Percentiles rank a stretch among this genome's conserved stretches.
Conservation (phyloP, 192 early-diverging fungal genomes). For the Coemansia sp. region DNA sequence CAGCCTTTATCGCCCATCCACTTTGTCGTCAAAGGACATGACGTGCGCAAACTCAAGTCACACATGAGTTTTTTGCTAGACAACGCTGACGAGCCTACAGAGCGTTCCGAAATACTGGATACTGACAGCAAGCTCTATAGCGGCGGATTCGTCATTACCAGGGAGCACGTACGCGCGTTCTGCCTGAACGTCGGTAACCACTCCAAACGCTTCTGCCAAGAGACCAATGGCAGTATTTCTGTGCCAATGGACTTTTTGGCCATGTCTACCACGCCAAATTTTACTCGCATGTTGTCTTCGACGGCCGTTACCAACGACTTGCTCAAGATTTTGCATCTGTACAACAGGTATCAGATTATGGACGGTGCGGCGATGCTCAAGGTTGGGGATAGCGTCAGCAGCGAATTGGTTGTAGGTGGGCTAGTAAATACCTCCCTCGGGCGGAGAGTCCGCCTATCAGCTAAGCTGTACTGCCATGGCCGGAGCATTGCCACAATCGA, state of each 20-base stretch:
- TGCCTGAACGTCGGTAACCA: conserved; percentile 72
- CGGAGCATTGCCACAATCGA: conserved; percentile 69
- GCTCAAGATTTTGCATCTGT: conserved; percentile 79
- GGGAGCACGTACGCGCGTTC: conserved; percentile 79
- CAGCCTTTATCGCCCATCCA: conserved; percentile 13
- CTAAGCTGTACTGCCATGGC: conserved; percentile 56
- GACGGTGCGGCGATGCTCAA: conserved; percentile 61
- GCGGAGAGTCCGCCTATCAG: conserved; percentile 76
- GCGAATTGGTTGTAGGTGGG: conserved; percentile 67
- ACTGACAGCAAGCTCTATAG: background rate
- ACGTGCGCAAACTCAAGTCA: background rate
- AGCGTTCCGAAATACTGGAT: background rate
- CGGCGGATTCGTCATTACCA: conserved; percentile 34
- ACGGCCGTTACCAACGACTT: conserved; percentile 82
- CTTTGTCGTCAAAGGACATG: background rate
- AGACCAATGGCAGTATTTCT: conserved; percentile 49
- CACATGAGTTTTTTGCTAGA: conserved; percentile 3
- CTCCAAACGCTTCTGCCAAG: conserved; percentile 47
- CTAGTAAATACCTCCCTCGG: conserved; percentile 78
- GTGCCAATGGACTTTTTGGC: conserved; percentile 90
- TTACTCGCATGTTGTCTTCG: conserved; percentile 79
- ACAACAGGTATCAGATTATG: conserved; percentile 74
- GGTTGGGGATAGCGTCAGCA: conserved; percentile 71
- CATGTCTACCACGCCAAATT: conserved; percentile 71
- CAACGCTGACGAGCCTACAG: background rate